phyloP scores from a whole-genome alignment of 805 yeast genomes.

The Torulaspora microellipsoides region DNA sequence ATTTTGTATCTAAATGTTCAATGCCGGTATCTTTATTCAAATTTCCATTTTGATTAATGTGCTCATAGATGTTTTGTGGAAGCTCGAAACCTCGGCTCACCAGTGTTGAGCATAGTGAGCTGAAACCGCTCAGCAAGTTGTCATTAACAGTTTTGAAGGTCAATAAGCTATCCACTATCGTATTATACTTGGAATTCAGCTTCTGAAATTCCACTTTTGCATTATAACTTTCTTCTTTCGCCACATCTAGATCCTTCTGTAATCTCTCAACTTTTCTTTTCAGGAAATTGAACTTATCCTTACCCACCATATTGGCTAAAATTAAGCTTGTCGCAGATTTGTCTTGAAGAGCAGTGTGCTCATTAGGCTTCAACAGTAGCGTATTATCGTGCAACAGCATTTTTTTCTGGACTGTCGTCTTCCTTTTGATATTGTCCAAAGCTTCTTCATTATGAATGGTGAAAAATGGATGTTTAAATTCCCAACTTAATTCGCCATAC shows the following conservation, averaged over 20 bases:
- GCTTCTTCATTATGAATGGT: constrained; percentile 69
- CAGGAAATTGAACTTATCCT: constrained; percentile 27
- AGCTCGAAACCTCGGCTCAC: constrained; percentile 58
- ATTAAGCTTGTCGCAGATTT: constrained; percentile 16
- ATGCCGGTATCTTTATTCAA: constrained; percentile 6
- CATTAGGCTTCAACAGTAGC: constrained; percentile 12
- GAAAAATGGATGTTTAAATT: constrained; percentile 89
- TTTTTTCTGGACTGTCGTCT: constrained; percentile 59
- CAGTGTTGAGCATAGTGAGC: constrained; percentile 45
- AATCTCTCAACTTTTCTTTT: constrained; percentile 36
- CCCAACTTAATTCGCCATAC: constrained; percentile 85
- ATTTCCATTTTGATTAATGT: constrained; percentile 3
- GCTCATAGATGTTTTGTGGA: constrained; percentile 40
- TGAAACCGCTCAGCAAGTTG: constrained; percentile 49
- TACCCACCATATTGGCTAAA: constrained; percentile 24
- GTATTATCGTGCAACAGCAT: constrained; percentile 22
- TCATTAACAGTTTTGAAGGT: constrained; percentile 55
- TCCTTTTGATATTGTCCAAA: constrained; percentile 81
- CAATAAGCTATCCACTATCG: constrained; percentile 57
- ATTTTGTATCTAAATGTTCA: constrained; percentile 5
- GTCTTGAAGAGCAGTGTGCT: constrained; percentile 9
- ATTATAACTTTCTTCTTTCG: constrained; percentile 24
- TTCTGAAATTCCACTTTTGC: constrained; percentile 37
- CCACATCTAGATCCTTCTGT: constrained; percentile 23
- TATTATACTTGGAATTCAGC: constrained; percentile 55